phyloP scores from a whole-genome alignment of 108 stramenopile species.

The Conticribra guillardii region DNA sequence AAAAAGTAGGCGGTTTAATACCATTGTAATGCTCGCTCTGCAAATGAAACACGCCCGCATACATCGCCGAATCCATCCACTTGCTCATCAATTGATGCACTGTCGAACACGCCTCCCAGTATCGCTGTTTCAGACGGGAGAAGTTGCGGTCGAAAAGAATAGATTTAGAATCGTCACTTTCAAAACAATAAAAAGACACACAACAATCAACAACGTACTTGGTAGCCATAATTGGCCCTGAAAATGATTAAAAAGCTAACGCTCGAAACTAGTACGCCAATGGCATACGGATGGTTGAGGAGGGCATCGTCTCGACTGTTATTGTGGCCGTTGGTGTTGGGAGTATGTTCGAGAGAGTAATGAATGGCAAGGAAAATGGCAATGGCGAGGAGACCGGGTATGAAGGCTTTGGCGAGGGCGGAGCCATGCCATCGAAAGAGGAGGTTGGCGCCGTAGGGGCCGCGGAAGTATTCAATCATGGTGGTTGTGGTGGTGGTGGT shows the following conservation, averaged over 20 bases:
- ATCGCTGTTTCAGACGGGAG: too few relatives aligned
- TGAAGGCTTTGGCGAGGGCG: constrained; percentile 55
- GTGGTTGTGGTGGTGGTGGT: constrained; percentile 12
- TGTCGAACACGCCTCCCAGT: constrained; percentile 67
- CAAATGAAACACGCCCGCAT: constrained; percentile 64
- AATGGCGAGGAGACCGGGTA: constrained; percentile 63
- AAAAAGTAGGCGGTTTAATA: constrained; percentile 70
- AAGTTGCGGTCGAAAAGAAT: too few relatives aligned
- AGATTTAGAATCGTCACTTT: too few relatives aligned
- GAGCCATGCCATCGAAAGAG: constrained; percentile 70
- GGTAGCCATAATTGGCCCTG: constrained; percentile 69
- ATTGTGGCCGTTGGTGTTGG: background rate
- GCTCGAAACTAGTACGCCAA: constrained; percentile 62
- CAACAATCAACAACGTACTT: too few relatives aligned
- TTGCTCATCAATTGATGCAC: constrained; percentile 70
- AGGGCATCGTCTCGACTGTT: constrained; percentile 6
- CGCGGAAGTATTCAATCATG: constrained; percentile 77
- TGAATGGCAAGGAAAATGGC: constrained; percentile 44
- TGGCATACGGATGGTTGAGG: constrained; percentile 70
- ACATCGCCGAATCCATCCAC: constrained; percentile 72
- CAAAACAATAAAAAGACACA: too few relatives aligned
- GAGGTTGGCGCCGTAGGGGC: constrained; percentile 61
- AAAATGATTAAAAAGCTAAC: constrained; percentile 75
- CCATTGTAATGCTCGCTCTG: constrained; percentile 57
- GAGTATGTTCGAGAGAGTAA: constrained; percentile 10